These are phyloP conservation scores for Fomes fomentarius DNA, from an alignment of 1,284 basidiomycete genomes.

Conservation along the genomic window DNA sequence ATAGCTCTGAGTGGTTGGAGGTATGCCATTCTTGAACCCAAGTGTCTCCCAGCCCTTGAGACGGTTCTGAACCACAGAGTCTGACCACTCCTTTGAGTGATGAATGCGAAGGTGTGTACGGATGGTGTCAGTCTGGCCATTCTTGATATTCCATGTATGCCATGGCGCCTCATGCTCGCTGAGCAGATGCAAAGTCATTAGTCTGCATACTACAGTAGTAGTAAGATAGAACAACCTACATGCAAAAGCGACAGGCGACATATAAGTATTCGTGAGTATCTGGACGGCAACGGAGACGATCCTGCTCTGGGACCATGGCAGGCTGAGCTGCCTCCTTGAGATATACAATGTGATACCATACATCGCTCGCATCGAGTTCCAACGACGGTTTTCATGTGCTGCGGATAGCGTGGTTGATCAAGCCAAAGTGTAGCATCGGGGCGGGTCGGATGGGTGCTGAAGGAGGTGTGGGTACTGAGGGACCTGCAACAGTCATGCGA, in stretches of 20 bases:
- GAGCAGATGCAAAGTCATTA: no score
- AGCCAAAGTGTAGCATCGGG: not conserved
- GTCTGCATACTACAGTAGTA: not conserved
- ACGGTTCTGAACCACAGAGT: not conserved
- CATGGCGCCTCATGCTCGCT: not conserved
- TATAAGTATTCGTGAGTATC: not conserved
- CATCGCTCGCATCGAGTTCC: not conserved
- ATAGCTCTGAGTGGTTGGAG: not conserved
- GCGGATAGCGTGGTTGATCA: not conserved
- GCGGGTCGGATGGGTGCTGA: not conserved
- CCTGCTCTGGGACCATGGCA: not conserved
- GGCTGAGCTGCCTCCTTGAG: not conserved
- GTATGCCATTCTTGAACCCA: not conserved
- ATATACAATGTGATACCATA: not conserved
- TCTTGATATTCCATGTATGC: not conserved
- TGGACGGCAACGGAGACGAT: not conserved
- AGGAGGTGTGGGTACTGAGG: not conserved
- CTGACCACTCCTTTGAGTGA: constrained; percentile 2
- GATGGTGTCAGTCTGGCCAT: constrained; percentile 11
- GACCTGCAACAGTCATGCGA: not conserved
- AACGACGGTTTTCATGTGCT: no score
- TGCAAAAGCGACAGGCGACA: not conserved
- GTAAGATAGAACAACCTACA: not conserved
- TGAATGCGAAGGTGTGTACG: constrained; percentile 1
- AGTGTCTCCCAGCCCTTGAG: constrained; percentile 12